phyloP scores from a whole-genome alignment of 2,329 filamentous ascomycete species.

The Cytospora leucostoma region DNA sequence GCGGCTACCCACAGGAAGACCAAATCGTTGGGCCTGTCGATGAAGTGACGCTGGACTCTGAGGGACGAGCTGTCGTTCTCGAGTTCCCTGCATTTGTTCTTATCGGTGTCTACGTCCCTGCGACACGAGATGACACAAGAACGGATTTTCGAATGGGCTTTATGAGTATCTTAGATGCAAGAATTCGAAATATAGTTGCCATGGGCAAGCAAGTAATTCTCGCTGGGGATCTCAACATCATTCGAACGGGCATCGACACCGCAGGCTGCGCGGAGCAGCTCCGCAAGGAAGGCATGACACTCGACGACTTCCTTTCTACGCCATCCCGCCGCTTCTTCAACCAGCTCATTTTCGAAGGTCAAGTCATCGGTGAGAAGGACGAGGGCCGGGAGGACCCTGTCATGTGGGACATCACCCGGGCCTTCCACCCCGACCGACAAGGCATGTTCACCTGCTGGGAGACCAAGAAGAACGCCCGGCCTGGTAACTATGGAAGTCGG shows the following conservation, averaged over 20 bases:
- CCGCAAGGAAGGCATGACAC: constrained; percentile 66
- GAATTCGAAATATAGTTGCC: constrained; percentile 79
- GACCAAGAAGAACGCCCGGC: constrained; percentile 90
- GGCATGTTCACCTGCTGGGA: constrained; percentile 99
- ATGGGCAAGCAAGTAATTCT: constrained; percentile 84
- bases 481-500: constrained; percentile 86
- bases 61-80: constrained; percentile 86
- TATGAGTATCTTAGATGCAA: constrained; percentile 74
- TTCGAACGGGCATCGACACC: constrained; percentile 69
- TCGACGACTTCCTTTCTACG: constrained; percentile 70
- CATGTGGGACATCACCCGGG: constrained; percentile 80
- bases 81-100: constrained; percentile 96
- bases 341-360: constrained; percentile 75
- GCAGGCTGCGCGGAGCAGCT: constrained; percentile 73
- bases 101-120: constrained; percentile 89
- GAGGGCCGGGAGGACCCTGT: constrained; percentile 69
- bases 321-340: constrained; percentile 81
- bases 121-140: constrained; percentile 80
- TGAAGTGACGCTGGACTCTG: constrained; percentile 75
- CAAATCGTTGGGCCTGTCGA: constrained; percentile 70
- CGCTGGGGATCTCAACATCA: constrained; percentile 86
- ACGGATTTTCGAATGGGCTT: constrained; percentile 83
- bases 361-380: constrained; percentile 66
- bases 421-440: constrained; percentile 73
- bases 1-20: constrained; percentile 75